Percentiles rank a stretch among this genome's conserved stretches.
Evolutionary conservation across 257 asterid species (phyloP).

Genomic region (Solanum pimpinellifolium): DNA sequence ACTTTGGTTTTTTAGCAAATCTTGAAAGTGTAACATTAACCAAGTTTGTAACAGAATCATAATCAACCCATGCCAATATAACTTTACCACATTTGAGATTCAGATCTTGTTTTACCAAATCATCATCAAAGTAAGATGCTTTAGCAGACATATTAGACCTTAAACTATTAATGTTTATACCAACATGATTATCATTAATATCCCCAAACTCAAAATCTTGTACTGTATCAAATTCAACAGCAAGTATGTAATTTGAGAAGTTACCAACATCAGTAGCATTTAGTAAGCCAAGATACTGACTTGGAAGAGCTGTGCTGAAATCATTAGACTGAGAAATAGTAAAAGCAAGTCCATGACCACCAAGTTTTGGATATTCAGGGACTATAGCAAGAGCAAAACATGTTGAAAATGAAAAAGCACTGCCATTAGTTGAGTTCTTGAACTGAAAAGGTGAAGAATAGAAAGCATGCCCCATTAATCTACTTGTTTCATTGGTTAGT

Average conservation of each 20-base stretch:
- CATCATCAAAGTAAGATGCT: slow-evolving; percentile 28
- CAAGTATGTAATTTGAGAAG: slow-evolving; percentile 43
- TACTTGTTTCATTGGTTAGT: slow-evolving; percentile 35
- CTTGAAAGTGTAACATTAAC: slow-evolving; percentile 47
- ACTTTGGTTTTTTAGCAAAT: slow-evolving; percentile 20
- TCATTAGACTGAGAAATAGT: slow-evolving; percentile 21
- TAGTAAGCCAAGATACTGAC: slow-evolving; percentile 61
- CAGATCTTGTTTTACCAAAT: slow-evolving; percentile 16
- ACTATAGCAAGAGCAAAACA: slow-evolving; percentile 41
- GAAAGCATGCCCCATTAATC: slow-evolving; percentile 44
- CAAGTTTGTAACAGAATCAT: slow-evolving; percentile 21
- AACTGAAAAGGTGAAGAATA: slow-evolving; percentile 34
- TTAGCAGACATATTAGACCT: slow-evolving; percentile 34
- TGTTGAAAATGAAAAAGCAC: slow-evolving; percentile 51
- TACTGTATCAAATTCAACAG: slow-evolving; percentile 70
- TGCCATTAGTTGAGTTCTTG: slow-evolving; percentile 31
- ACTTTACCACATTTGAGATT: slow-evolving; percentile 39
- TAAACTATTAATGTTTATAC: slow-evolving; percentile 40
- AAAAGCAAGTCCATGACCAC: slow-evolving; percentile 79
- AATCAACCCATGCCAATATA: slow-evolving; percentile 55
- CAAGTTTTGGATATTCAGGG: slow-evolving; percentile 55
- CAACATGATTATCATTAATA: slow-evolving; percentile 52
- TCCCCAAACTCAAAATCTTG: slow-evolving; percentile 54
- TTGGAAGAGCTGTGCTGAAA: slow-evolving; percentile 31
- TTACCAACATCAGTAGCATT: slow-evolving; percentile 34